Evolutionary conservation across 306 rosid species (phyloP).

Genomic region (Glycine tomentella): DNA sequence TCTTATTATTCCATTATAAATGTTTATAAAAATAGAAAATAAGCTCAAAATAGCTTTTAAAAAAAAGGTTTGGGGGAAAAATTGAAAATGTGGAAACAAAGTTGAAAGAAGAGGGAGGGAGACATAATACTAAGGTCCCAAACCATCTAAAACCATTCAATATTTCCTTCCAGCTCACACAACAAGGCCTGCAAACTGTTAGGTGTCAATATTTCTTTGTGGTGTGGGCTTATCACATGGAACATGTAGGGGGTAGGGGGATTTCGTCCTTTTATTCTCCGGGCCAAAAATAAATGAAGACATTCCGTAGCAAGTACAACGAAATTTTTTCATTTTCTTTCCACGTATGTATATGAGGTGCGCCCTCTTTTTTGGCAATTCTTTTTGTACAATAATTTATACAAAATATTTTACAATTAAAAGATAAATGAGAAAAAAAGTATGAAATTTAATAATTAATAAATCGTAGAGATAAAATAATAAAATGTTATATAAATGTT

Average conservation of each 20-base stretch:
- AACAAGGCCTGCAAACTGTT: constrained; percentile 12
- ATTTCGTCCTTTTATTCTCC: too few relatives aligned
- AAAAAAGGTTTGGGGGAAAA: neutral
- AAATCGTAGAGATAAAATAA: too few relatives aligned
- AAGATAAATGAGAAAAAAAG: neutral
- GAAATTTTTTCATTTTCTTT: neutral
- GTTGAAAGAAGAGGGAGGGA: neutral
- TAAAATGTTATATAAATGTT: neutral
- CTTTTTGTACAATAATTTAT: neutral
- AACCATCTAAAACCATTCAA: constrained; percentile 5
- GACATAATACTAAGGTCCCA: neutral
- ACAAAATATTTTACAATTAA: neutral
- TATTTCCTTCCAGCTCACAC: neutral
- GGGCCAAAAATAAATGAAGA: neutral
- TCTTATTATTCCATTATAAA: neutral
- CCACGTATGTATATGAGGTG: neutral
- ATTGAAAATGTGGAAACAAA: neutral
- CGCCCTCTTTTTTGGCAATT: too few relatives aligned
- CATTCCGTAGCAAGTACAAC: neutral
- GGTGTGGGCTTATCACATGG: constrained; percentile 10
- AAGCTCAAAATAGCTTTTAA: neutral
- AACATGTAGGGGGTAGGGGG: neutral
- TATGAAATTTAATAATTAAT: too few relatives aligned
- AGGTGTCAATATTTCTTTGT: neutral
- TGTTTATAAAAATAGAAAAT: neutral